A percentile compares a stretch with the other conserved stretches of the same genome.
phyloP scores from a whole-genome alignment of 306 rosid genomes.

The Sphenostylis stenocarpa region DNA sequence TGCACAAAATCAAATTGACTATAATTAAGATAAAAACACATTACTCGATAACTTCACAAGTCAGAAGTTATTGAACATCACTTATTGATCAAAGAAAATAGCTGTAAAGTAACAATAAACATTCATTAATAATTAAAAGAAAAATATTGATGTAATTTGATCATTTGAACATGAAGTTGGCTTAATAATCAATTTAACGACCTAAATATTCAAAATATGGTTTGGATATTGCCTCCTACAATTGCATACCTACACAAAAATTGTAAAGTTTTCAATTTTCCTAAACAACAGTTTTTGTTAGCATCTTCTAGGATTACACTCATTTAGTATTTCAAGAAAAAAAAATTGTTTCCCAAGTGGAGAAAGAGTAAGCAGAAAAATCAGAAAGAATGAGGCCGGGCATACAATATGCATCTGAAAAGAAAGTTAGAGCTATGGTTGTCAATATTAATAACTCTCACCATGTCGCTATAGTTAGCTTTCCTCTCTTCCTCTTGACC shows the following conservation, averaged over 20 bases:
- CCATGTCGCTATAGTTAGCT: conserved; percentile 89
- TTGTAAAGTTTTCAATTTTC: neutral
- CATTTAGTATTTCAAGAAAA: neutral
- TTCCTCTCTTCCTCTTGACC: conserved; percentile 84
- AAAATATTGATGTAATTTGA: neutral
- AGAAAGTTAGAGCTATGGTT: neutral
- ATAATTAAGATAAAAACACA: neutral
- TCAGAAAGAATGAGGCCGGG: neutral
- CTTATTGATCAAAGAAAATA: neutral
- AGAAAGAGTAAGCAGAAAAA: neutral
- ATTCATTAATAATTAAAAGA: neutral
- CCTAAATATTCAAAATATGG: neutral
- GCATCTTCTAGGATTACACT: neutral
- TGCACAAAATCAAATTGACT: conserved; percentile 13
- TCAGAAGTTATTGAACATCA: conserved; percentile 13
- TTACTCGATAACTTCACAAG: conserved; percentile 10
- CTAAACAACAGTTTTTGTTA: neutral
- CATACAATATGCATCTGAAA: neutral
- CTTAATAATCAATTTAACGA: neutral
- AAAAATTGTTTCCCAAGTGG: neutral
- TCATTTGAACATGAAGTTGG: neutral
- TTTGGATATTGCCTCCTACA: neutral
- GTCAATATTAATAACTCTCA: conserved; percentile 43
- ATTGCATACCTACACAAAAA: neutral
- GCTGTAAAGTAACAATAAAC: neutral